Evolutionary conservation across 441 rosid genomes (phyloP).

Genomic region (Arabidopsis lyrata): DNA sequence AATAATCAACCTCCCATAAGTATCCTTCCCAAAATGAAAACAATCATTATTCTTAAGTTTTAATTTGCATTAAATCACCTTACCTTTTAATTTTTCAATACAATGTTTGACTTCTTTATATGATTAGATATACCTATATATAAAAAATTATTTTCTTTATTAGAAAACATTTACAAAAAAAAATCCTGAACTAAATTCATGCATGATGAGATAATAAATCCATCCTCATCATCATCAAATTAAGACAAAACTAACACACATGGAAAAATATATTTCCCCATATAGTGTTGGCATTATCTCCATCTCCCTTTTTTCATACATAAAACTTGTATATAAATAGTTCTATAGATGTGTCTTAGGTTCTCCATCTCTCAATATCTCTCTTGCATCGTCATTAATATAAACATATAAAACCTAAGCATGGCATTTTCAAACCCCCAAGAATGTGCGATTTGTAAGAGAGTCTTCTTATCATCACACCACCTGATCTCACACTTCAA

Average conservation of each 20-base stretch:
- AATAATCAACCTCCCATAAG: conserved; percentile 20
- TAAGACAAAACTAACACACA: background rate
- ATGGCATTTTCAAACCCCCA: conserved; percentile 4
- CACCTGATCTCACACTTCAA: conserved; percentile 24
- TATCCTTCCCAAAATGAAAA: conserved; percentile 19
- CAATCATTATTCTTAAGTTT: background rate
- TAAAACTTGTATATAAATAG: conserved; percentile 27
- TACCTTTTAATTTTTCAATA: background rate
- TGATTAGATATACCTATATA: conserved; percentile 11
- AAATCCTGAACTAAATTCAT: conserved; percentile 12
- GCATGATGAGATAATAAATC: conserved; percentile 9
- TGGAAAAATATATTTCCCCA: conserved; percentile 21
- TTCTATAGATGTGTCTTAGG: conserved; percentile 25
- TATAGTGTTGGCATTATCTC: background rate
- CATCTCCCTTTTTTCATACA: background rate
- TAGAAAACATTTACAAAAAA: conserved; percentile 1
- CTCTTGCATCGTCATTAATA: background rate
- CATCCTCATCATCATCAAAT: conserved; percentile 17
- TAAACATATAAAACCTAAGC: background rate
- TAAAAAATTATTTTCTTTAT: background rate
- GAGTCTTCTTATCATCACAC: conserved; percentile 3
- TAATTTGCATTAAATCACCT: conserved; percentile 7
- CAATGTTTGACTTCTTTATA: conserved; percentile 34
- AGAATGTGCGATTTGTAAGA: conserved; percentile 32
- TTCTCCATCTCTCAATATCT: conserved; percentile 15